These are phyloP conservation scores for Sugiyamaella grinbergsii DNA, from an alignment of 1,139 yeast species.

Conservation along the genomic window DNA sequence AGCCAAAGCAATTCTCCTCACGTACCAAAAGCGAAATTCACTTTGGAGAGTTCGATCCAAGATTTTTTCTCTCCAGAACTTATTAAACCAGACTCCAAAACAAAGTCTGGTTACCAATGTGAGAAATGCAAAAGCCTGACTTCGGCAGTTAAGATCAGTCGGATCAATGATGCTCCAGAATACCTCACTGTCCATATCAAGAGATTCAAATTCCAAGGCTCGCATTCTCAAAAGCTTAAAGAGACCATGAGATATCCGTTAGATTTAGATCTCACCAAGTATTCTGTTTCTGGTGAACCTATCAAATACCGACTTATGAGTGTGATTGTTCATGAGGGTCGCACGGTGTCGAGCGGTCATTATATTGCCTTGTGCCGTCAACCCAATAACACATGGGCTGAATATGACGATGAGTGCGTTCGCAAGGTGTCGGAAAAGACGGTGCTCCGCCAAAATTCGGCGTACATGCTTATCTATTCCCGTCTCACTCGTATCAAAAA, in stretches of 20 bases:
- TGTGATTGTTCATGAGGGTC: constrained; percentile 92
- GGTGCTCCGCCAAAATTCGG: constrained; percentile 77
- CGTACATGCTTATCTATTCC: constrained; percentile 84
- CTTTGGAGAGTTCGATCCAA: constrained; percentile 69
- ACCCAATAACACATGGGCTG: constrained; percentile 83
- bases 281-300: constrained; percentile 49
- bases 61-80: constrained; percentile 83
- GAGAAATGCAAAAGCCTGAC: constrained; percentile 81
- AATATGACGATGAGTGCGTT: constrained; percentile 90
- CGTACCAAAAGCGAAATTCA: constrained; percentile 31
- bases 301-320: constrained; percentile 74
- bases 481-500: constrained; percentile 32
- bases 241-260: constrained; percentile 82
- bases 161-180: constrained; percentile 83
- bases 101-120: constrained; percentile 69
- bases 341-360: constrained; percentile 91
- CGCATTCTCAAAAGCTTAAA: constrained; percentile 76
- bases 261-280: constrained; percentile 69
- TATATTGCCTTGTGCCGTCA: constrained; percentile 89
- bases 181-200: constrained; percentile 83
- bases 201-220: constrained; percentile 74
- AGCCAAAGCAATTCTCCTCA: neutral
- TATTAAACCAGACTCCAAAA: constrained; percentile 60
- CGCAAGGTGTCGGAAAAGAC: constrained; percentile 70
- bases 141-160: constrained; percentile 72